These are phyloP conservation scores for Dactylellina drechsleri DNA, from an alignment of 2,329 filamentous ascomycete species.

Conservation along the genomic window DNA sequence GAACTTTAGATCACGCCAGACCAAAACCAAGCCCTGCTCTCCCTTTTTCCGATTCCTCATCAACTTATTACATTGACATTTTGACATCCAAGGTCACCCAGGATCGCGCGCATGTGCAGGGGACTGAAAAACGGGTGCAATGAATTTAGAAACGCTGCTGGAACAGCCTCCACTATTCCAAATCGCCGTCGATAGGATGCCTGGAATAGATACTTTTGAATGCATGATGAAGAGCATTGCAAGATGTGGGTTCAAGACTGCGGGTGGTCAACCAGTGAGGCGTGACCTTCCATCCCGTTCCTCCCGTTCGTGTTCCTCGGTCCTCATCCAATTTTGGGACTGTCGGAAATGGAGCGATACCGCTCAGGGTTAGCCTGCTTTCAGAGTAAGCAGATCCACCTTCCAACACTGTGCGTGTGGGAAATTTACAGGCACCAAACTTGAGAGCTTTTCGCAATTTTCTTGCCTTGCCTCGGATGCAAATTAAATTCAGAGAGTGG, in stretches of 20 bases:
- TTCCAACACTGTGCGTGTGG: background rate
- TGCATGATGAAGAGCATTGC: constrained; percentile 13
- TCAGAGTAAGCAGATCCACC: constrained; percentile 37
- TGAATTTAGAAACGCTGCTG: constrained; percentile 35
- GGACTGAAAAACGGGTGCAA: constrained; percentile 1
- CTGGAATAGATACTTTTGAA: constrained; percentile 18
- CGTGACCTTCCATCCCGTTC: constrained; percentile 4
- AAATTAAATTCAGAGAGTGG: constrained; percentile 41
- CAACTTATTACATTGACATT: constrained; percentile 9
- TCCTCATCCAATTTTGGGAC: constrained; percentile 11
- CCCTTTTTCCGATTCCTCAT: constrained; percentile 38
- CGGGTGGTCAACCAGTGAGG: constrained; percentile 14
- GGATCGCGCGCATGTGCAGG: constrained; percentile 5
- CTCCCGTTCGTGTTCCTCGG: constrained; percentile 1
- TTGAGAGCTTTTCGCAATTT: constrained; percentile 32
- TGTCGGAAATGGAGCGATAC: constrained; percentile 15
- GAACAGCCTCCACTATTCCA: constrained; percentile 4
- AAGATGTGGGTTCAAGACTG: background rate
- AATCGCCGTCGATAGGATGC: constrained; percentile 23
- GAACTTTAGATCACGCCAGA: constrained; percentile 28
- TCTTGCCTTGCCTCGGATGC: background rate
- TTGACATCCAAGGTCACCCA: constrained; percentile 8
- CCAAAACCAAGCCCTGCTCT: constrained; percentile 16
- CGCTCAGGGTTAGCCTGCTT: constrained; percentile 10
- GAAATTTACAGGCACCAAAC: constrained; percentile 19